Evolutionary conservation across 2,329 filamentous ascomycete genomes (phyloP), one percentile per base, ranked within the genome.

Genomic region (Ophiostoma perfectum): DNA sequence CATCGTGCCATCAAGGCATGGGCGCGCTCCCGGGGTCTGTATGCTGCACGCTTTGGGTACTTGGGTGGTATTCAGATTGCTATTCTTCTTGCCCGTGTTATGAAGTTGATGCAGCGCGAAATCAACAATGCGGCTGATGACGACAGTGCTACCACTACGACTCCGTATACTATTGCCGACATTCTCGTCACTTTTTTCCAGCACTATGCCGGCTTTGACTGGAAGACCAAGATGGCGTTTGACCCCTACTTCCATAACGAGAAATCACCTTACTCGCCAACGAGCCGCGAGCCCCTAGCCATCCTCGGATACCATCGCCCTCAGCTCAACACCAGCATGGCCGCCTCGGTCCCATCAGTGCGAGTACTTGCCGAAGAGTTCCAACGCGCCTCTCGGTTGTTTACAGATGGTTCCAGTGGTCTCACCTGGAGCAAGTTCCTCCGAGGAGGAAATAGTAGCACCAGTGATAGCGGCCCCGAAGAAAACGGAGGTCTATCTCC

Each of bases 1-100:
- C 84, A 89, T 72, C 81, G 85, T 1, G 80, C 83, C 68, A 81
- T 91, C 74, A 87, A 84, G 73, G 78, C 81, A 1, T 91, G 88
- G 88, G 86, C 88, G 1, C 81, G 81, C 67, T 77, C 81, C 11
- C 82, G 85, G 6, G 88, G 88, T 0, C 79, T 91, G 16, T 90
- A 90, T 74, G 83, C 86, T 0, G 82, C 86, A 1, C 85, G 82
- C 64, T 90, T 90, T 72, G 88, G 88, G 0, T 88, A 86, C 70
- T 79, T 91, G 0, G 83, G 86, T 5, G 88, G 87, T 3, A 84
- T 89, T 27, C 87, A 90, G 72, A 84, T 91, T 66, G 83, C 85
- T 0, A 76, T 89, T 36, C 79, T 91, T 74, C 78, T 91, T 8
- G 81, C 84, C 0, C 82, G 84, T 16, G 77, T 90, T 0, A 83